phyloP scores from a whole-genome alignment of 192 early-diverging fungal species.

The Cladochytrium replicatum region DNA sequence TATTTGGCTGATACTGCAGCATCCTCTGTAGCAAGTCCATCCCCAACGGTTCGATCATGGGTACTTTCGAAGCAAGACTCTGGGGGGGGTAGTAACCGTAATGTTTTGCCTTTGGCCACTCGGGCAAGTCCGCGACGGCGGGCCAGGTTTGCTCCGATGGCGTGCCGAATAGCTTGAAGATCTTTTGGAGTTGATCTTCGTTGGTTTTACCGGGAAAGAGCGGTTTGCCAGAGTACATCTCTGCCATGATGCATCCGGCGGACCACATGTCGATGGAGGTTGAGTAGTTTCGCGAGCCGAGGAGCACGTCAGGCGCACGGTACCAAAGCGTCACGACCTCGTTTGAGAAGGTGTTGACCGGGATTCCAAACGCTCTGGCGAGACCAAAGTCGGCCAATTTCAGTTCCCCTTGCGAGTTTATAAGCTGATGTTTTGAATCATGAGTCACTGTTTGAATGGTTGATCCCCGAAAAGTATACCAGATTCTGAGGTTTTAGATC shows the following conservation, averaged over 20 bases:
- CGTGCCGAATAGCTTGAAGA: conserved; percentile 81
- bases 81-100: conserved; percentile 64
- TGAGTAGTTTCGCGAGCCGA: conserved; percentile 88
- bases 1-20: conserved; percentile 69
- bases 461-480: background rate
- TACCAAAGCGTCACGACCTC: conserved; percentile 99
- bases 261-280: conserved; percentile 98
- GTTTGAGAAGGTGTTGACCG: conserved; percentile 89
- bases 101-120: conserved; percentile 73
- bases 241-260: conserved; percentile 96
- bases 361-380: conserved; percentile 94
- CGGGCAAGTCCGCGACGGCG: conserved; percentile 72
- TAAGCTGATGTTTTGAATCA: conserved; percentile 89
- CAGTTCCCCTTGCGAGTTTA: conserved; percentile 61
- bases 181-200: conserved; percentile 77
- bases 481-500: conserved; percentile 55
- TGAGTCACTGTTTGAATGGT: too few relatives aligned
- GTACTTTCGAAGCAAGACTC: conserved; percentile 57
- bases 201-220: conserved; percentile 91
- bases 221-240: conserved; percentile 66
- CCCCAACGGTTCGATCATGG: conserved; percentile 70
- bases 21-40: conserved; percentile 72
- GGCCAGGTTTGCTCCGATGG: conserved; percentile 70
- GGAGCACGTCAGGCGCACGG: conserved; percentile 87
- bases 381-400: conserved; percentile 90